Evolutionary conservation across 1,284 basidiomycete genomes (phyloP).

Genomic region (Gomphus bonarii): DNA sequence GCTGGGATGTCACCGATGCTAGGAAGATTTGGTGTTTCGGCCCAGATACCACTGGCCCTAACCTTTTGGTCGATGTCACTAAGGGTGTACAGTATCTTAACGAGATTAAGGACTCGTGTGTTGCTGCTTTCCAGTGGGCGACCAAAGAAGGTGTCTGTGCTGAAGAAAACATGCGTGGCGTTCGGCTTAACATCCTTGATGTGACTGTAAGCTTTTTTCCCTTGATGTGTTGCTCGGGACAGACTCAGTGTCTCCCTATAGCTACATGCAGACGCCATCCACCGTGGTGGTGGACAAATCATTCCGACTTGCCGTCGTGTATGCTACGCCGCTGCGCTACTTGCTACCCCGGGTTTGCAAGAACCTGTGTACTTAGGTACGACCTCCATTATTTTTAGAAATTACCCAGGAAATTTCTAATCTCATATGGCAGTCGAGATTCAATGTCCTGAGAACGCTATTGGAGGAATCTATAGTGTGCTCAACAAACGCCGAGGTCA

Average conservation of each 20-base stretch:
- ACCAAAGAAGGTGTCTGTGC: slow-evolving; percentile 95
- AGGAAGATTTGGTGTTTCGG: slow-evolving; percentile 99
- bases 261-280: slow-evolving; percentile 98
- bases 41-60: slow-evolving; percentile 95
- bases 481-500: slow-evolving; percentile 99
- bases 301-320: slow-evolving; percentile 96
- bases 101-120: slow-evolving; percentile 99
- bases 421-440: slow-evolving; percentile 65
- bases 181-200: slow-evolving; percentile 94
- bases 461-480: slow-evolving; percentile 94
- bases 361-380: slow-evolving; percentile 92
- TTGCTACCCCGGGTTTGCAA: slow-evolving; percentile 87
- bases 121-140: slow-evolving; percentile 99
- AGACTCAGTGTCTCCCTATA: slow-evolving; percentile 22
- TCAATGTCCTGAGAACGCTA: slow-evolving; percentile 95
- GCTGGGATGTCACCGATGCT: slow-evolving; percentile 99
- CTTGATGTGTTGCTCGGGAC: not conserved
- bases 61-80: slow-evolving; percentile 95
- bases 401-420: slow-evolving; percentile 1
- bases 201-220: slow-evolving; percentile 59
- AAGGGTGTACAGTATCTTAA: slow-evolving; percentile 98
- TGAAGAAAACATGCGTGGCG: slow-evolving; percentile 99
- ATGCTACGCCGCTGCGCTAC: slow-evolving; percentile 90
- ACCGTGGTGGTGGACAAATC: slow-evolving; percentile 98
- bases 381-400: slow-evolving; percentile 13